Evolutionary conservation across 805 yeast species (phyloP).

Genomic region (Candida insectalens): DNA sequence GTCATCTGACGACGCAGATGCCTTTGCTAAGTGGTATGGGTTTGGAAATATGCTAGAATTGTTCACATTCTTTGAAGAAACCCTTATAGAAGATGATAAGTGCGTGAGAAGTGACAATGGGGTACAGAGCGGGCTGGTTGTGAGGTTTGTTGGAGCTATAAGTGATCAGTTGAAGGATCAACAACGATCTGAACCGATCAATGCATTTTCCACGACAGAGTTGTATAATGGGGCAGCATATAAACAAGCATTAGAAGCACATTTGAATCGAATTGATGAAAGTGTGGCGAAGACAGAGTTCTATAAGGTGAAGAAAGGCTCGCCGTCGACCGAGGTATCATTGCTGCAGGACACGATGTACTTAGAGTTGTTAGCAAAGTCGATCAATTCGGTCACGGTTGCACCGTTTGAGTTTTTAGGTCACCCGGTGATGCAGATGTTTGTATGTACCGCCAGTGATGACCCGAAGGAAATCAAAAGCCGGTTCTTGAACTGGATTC

Average conservation of each 20-base stretch:
- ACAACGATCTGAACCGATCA: slow-evolving; percentile 1
- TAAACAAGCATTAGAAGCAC: slow-evolving; percentile 12
- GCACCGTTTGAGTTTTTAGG: slow-evolving; percentile 79
- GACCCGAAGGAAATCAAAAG: slow-evolving; percentile 47
- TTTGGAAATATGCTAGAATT: slow-evolving; percentile 13
- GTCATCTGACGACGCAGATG: slow-evolving; percentile 16
- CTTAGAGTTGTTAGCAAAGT: slow-evolving; percentile 22
- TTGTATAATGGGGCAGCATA: slow-evolving; percentile 12
- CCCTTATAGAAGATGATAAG: slow-evolving; percentile 12
- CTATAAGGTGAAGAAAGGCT: neutral
- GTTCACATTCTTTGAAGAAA: slow-evolving; percentile 20
- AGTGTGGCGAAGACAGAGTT: slow-evolving; percentile 4
- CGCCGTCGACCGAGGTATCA: neutral
- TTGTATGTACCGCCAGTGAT: slow-evolving; percentile 52
- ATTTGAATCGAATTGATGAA: slow-evolving; percentile 13
- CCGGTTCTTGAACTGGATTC: slow-evolving; percentile 42
- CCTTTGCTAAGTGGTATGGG: slow-evolving; percentile 12
- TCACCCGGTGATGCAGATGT: slow-evolving; percentile 73
- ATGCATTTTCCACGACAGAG: slow-evolving; percentile 8
- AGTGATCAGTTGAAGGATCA: slow-evolving; percentile 16
- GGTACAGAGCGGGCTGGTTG: slow-evolving; percentile 11
- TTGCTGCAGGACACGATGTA: neutral
- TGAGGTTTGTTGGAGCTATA: slow-evolving; percentile 20
- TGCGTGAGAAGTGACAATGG: slow-evolving; percentile 8
- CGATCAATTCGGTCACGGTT: slow-evolving; percentile 48